These are phyloP conservation scores for Nigrospora sphaerica DNA, from an alignment of 2,329 filamentous ascomycete species.

Conservation along the genomic window DNA sequence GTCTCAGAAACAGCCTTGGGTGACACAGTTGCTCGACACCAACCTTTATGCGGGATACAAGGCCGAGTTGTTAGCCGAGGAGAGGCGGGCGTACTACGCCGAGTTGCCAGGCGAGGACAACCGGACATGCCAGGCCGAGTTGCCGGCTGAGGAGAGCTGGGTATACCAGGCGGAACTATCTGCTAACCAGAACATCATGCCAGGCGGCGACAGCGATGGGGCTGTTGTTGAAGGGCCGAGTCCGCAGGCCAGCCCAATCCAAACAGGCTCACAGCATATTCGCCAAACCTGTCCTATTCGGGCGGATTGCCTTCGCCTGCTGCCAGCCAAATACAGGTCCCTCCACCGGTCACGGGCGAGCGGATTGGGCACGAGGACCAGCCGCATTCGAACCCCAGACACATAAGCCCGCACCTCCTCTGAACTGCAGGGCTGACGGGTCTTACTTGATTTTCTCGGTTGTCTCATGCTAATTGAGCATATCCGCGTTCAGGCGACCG, in stretches of 20 bases:
- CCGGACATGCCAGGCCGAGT: conserved; percentile 1
- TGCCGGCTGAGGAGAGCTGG: conserved; percentile 2
- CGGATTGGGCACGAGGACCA: not conserved
- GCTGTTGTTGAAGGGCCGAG: not conserved
- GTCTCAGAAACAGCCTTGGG: not conserved
- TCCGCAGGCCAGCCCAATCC: conserved; percentile 1
- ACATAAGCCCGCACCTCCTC: no score
- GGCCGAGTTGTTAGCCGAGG: not conserved
- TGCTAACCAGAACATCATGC: not conserved
- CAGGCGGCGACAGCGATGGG: not conserved
- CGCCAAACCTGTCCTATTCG: not conserved
- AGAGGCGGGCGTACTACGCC: not conserved
- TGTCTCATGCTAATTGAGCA: no score
- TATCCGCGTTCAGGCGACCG: no score
- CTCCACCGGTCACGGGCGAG: not conserved
- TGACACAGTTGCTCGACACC: not conserved
- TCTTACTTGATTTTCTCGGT: no score
- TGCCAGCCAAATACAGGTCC: not conserved
- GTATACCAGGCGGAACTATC: conserved; percentile 5
- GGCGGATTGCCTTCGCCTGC: not conserved
- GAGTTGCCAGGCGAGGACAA: not conserved
- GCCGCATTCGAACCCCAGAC: no score
- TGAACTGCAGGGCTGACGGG: no score
- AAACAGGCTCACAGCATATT: not conserved
- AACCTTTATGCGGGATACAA: not conserved